Conservation (phyloP, 1,284 basidiomycete genomes). For the Leccinum subatratum region DNA sequence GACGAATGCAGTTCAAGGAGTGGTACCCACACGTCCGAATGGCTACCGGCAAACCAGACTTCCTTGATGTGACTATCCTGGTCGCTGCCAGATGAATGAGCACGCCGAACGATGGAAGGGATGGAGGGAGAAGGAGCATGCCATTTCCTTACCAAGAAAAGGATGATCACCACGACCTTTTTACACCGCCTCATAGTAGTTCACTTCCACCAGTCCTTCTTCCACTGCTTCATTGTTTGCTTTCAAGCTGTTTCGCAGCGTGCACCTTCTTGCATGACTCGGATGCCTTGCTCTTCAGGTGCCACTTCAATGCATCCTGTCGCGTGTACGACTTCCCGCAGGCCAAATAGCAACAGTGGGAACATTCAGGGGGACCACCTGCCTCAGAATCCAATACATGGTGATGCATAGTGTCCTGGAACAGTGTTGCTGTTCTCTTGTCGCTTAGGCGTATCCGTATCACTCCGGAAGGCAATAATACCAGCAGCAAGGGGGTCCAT, state of each 20-base stretch:
- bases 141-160: conserved; percentile 17
- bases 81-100: no score
- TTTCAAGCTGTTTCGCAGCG: conserved; percentile 9
- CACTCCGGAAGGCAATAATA: no score
- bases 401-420: background rate
- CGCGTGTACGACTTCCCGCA: conserved; percentile 30
- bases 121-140: conserved; percentile 10
- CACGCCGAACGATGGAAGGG: no score
- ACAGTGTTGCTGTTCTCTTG: background rate
- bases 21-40: no score
- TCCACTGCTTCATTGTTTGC: conserved; percentile 6
- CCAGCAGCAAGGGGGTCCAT: no score
- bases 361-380: background rate
- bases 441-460: no score
- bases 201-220: conserved; percentile 15
- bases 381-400: conserved; percentile 1
- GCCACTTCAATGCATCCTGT: conserved; percentile 30
- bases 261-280: conserved; percentile 25
- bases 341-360: conserved; percentile 17
- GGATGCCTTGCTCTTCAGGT: conserved; percentile 29
- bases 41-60: no score
- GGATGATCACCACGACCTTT: conserved; percentile 4
- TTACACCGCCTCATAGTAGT: conserved; percentile 13
- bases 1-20: no score
- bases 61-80: no score